Percentiles rank a stretch among this genome's conserved stretches.
Evolutionary conservation across 257 asterid genomes (phyloP).

Genomic region (Plantago major): DNA sequence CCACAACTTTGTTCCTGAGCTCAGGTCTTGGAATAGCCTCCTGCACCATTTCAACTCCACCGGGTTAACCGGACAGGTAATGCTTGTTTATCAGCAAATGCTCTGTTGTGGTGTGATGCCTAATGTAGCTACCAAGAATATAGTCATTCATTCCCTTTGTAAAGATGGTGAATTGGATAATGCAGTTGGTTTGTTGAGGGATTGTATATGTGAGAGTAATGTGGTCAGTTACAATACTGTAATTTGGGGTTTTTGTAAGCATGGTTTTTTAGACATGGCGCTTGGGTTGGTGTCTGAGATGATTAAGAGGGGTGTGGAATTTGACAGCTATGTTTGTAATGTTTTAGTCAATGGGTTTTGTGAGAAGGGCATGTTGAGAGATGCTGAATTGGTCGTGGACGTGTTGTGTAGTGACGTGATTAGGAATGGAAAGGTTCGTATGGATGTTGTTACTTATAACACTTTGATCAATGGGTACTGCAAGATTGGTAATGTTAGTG

Average conservation of each 20-base stretch:
- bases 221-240: conserved; percentile 72
- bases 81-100: conserved; percentile 59
- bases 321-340: conserved; percentile 68
- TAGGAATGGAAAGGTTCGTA: conserved; percentile 20
- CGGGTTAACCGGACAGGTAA: conserved; percentile 69
- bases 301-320: conserved; percentile 49
- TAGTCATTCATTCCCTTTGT: conserved; percentile 62
- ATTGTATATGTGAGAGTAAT: conserved; percentile 42
- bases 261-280: conserved; percentile 50
- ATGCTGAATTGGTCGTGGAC: conserved; percentile 55
- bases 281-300: conserved; percentile 74
- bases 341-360: conserved; percentile 74
- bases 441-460: conserved; percentile 66
- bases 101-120: conserved; percentile 43
- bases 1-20: conserved; percentile 43
- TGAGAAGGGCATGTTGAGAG: conserved; percentile 56
- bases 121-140: conserved; percentile 55
- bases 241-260: conserved; percentile 79
- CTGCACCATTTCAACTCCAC: conserved; percentile 60
- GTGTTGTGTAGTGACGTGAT: conserved; percentile 36
- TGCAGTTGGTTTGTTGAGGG: conserved; percentile 52
- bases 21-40: conserved; percentile 54
- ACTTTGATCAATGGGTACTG: conserved; percentile 61
- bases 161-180: conserved; percentile 50
- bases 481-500: conserved; percentile 45